Evolutionary conservation across 495 filamentous ascomycete genomes (phyloP).

Genomic region (Schizothecium vesticola): DNA sequence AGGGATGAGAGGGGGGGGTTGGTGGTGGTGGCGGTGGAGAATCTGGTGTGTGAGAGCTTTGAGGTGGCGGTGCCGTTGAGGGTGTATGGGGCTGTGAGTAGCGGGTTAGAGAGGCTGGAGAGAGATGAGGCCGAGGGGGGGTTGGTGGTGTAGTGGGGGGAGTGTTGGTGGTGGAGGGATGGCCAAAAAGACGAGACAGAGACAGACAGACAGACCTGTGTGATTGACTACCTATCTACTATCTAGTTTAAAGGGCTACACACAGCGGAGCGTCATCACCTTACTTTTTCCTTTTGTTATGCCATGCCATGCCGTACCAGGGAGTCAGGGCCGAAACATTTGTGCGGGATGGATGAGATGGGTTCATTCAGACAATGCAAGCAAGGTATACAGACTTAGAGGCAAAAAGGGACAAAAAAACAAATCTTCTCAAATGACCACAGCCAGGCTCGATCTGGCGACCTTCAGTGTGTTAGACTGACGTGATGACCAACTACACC

Average conservation of each 20-base stretch:
- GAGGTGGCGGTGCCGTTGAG: slow-evolving; percentile 78
- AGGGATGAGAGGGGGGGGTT: slow-evolving; percentile 65
- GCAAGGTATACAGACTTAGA: no score
- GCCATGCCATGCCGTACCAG: neutral
- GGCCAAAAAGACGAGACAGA: neutral
- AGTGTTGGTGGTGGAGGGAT: neutral
- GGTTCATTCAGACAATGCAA: neutral
- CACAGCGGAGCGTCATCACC: neutral
- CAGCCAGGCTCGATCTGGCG: neutral
- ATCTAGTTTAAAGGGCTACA: neutral
- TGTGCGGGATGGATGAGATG: neutral
- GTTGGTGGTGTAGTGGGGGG: slow-evolving; percentile 38
- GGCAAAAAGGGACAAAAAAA: neutral
- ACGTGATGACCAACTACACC: neutral
- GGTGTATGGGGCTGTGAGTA: slow-evolving; percentile 68
- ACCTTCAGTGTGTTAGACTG: neutral
- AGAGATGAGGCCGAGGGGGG: slow-evolving; percentile 46
- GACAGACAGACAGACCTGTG: neutral
- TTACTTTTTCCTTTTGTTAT: neutral
- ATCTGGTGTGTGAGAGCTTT: slow-evolving; percentile 78
- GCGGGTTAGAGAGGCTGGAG: slow-evolving; percentile 43
- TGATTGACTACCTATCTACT: neutral
- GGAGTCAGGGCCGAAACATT: neutral
- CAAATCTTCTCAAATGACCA: neutral
- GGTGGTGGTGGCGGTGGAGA: slow-evolving; percentile 66